Base-by-base conservation (phyloP, 2,329 filamentous ascomycete species). In the Sporothrix inflata region DNA sequence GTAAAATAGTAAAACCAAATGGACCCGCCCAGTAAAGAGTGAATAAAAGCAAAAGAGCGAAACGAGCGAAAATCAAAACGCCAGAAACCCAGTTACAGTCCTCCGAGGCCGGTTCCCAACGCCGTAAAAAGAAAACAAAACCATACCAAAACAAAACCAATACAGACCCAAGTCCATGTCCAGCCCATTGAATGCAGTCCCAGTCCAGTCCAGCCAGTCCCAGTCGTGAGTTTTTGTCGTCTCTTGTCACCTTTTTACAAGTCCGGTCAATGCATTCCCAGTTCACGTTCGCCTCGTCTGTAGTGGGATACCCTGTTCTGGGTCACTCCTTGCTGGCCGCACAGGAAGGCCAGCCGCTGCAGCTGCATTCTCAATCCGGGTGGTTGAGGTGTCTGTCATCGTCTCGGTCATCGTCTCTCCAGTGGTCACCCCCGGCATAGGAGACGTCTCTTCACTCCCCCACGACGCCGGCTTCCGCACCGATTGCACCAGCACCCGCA, bases 401-500 rank as follows among this genome's bases (percentile, higher is more conserved):
- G 51, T 30, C 14, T 45, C 16, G 5, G 42, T 6, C 3, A 1
- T 16, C 1, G 42, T 34, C 30, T 34, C 12, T 12, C 14, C 42
- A 4, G 57, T 38, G 19, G 34, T 57, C 30, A 11, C 24, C 30
- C 42, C 27, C 19, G 42, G 45, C 65, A 51, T 47, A 11, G 38
- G 34, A 3, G 38, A 12, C 21, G 11, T 53, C 34, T 27, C 24
- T n/a, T 40, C 53, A n/a, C 51, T 42, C 19, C 38, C 19, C 61
- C 30, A 24, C 38, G 61, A 38, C 38, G 38, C 30, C 27, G 27
- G 66, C 24, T 55, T 65, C 9, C 72, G 61, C 27, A 71, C 57
- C 24, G 57, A 61, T 61, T 72, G 67, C 11, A 76, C 74, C 11
- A 80, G 70, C 3, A 78, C 78, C 7, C 79, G 78, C 30, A 80